Base-by-base conservation (phyloP, 768 basidiomycete genomes). In the Lactarius deliciosus region DNA sequence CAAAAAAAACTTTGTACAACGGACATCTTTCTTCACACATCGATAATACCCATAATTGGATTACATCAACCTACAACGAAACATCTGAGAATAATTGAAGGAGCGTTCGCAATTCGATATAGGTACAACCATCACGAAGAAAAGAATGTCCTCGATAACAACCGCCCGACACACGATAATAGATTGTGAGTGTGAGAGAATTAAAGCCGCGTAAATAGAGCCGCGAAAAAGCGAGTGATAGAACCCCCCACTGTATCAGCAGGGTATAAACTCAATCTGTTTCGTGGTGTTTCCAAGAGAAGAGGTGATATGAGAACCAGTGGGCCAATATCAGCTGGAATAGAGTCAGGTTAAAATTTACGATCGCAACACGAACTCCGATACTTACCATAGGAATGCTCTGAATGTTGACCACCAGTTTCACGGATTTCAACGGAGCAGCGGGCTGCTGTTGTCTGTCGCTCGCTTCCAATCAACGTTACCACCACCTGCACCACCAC, bases 61-160 rank as follows among this genome's bases (percentile, higher is more conserved):
- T 34, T 57, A 57, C 56, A 57, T 9, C 56, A 57, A n/a, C 56
- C 6, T 57, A 57, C 56, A 57, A 57, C 20, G 56, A 22, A 22
- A 54, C 4, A 22, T 6, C 10, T n/a, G 30, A 5, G 9, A 56
- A 56, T 34, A 8, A 56, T 10, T 13, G 56, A 34, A 57, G 56
- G 50, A 25, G 50, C 15, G 56, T 34, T 57, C 56, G 56, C 56
- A 57, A 57, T 20, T 30, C 34, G 34, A 36, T 32, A 34, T 20
- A 57, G 30, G 20, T 57, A 56, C 56, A 57, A 53, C 34, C 56
- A 57, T 57, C 56, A 36, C 56, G 30, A n/a, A 34, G 34, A 34
- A 36, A 57, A 57, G 22, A 53, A 53, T 53, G 18, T 10, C 41
- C 41, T 41, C 16, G 1, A 41, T 54, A 10, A 13, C 18, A 32